Percentiles rank a stretch among this genome's conserved stretches.
Evolutionary conservation across 2,329 filamentous ascomycete genomes (phyloP).

Genomic region (Blastomyces gilchristii): DNA sequence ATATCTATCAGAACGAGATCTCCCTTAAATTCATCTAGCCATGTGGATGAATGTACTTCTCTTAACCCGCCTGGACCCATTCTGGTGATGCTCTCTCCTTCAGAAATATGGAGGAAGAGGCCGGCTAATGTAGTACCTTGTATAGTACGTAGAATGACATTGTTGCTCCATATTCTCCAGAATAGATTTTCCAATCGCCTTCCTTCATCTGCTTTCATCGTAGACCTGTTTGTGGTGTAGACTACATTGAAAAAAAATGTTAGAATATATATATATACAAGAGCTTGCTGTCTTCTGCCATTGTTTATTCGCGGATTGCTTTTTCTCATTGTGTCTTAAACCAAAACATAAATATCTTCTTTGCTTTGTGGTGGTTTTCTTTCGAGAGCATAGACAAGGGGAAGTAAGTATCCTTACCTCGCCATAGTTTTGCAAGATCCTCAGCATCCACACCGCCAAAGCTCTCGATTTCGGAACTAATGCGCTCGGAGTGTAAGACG

Average conservation of each 20-base stretch:
- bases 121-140: constrained; percentile 32
- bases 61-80: constrained; percentile 15
- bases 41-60: constrained; percentile 11
- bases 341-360: background rate
- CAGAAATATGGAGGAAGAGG: constrained; percentile 37
- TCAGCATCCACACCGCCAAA: constrained; percentile 30
- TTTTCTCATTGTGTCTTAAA: background rate
- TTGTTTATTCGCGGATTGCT: background rate
- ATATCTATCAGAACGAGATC: constrained; percentile 5
- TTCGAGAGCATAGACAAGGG: constrained; percentile 1
- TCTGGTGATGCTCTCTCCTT: constrained; percentile 20
- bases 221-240: constrained; percentile 37
- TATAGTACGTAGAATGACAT: constrained; percentile 28
- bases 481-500: constrained; percentile 26
- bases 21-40: background rate
- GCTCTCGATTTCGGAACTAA: constrained; percentile 29
- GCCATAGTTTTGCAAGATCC: constrained; percentile 40
- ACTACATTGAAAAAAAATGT: constrained; percentile 24
- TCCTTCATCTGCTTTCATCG: constrained; percentile 33
- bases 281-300: too few species aligned
- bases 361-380: background rate
- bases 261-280: background rate
- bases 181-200: constrained; percentile 43
- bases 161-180: constrained; percentile 43
- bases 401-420: constrained; percentile 30